phyloP scores from a whole-genome alignment of 1,284 basidiomycete species.

The Tylopilus sp. region DNA sequence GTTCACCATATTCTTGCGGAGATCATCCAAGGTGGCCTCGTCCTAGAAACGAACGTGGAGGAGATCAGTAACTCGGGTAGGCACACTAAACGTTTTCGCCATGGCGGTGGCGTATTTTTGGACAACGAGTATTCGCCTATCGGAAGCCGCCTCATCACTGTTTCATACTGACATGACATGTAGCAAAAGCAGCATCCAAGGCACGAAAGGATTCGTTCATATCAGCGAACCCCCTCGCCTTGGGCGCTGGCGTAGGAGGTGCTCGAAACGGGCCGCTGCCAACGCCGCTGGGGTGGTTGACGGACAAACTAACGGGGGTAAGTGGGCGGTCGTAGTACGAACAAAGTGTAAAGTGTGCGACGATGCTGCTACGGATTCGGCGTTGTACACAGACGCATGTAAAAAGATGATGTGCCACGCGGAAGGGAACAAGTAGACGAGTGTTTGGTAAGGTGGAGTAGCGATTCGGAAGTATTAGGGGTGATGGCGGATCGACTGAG shows the following conservation, averaged over 20 bases:
- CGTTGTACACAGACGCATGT: neutral
- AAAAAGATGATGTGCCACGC: neutral
- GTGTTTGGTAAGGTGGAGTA: neutral
- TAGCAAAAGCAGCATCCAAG: conserved; percentile 64
- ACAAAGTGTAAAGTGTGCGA: neutral
- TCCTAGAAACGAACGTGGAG: conserved; percentile 96
- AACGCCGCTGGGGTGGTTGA: conserved; percentile 74
- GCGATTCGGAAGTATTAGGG: neutral
- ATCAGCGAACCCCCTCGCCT: conserved; percentile 70
- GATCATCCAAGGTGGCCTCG: conserved; percentile 94
- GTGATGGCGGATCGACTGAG: neutral
- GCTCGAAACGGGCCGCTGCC: conserved; percentile 57
- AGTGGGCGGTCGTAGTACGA: conserved; percentile 20
- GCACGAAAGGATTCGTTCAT: conserved; percentile 70
- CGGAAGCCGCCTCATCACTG: conserved; percentile 1
- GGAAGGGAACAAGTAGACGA: too few relatives aligned
- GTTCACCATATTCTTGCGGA: conserved; percentile 93
- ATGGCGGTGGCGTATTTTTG: neutral
- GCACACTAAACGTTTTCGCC: conserved; percentile 24
- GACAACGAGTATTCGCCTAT: neutral
- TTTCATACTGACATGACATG: conserved; percentile 13
- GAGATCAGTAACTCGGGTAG: conserved; percentile 77
- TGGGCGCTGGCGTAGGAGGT: conserved; percentile 55
- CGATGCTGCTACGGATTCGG: neutral
- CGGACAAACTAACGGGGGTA: conserved; percentile 64